Conservation (phyloP, 1,139 yeast species). For the Citeromyces hawaiiensis region DNA sequence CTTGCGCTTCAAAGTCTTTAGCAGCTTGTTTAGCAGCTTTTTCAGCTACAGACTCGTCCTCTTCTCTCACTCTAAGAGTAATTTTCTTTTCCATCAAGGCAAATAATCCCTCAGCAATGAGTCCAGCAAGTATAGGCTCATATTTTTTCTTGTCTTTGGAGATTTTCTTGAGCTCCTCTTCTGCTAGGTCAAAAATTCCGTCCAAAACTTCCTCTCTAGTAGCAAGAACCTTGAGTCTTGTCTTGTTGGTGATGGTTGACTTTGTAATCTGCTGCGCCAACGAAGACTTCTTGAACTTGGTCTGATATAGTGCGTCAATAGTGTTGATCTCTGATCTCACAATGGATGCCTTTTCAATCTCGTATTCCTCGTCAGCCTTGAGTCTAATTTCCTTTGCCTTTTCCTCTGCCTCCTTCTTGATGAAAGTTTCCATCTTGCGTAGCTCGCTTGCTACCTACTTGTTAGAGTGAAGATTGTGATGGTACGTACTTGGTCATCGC, state of each 20-base stretch:
- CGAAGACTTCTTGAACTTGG: slow-evolving; percentile 79
- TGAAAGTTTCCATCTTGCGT: slow-evolving; percentile 96
- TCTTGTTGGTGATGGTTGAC: slow-evolving; percentile 90
- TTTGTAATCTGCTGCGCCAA: slow-evolving; percentile 92
- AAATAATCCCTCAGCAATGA: slow-evolving; percentile 74
- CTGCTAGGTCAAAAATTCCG: slow-evolving; percentile 62
- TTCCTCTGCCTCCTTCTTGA: slow-evolving; percentile 97
- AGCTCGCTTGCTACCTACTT: slow-evolving; percentile 83
- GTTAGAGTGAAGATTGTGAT: background rate
- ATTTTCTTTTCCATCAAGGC: slow-evolving; percentile 64
- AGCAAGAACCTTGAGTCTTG: slow-evolving; percentile 78
- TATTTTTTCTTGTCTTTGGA: slow-evolving; percentile 43
- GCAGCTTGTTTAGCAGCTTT: slow-evolving; percentile 52
- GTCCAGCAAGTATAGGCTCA: slow-evolving; percentile 55
- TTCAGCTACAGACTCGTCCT: slow-evolving; percentile 52
- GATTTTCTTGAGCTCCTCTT: slow-evolving; percentile 42
- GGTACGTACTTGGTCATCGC: slow-evolving; percentile 2
- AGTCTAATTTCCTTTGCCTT: slow-evolving; percentile 92
- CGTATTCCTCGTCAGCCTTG: slow-evolving; percentile 97
- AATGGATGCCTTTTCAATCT: slow-evolving; percentile 89
- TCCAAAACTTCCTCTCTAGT: slow-evolving; percentile 77
- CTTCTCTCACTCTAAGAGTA: slow-evolving; percentile 52
- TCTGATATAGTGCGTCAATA: slow-evolving; percentile 70
- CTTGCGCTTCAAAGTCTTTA: slow-evolving; percentile 44
- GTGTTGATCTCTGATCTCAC: slow-evolving; percentile 88